Evolutionary conservation across 306 rosid genomes (phyloP).

Genomic region (Rosa lucieae): DNA sequence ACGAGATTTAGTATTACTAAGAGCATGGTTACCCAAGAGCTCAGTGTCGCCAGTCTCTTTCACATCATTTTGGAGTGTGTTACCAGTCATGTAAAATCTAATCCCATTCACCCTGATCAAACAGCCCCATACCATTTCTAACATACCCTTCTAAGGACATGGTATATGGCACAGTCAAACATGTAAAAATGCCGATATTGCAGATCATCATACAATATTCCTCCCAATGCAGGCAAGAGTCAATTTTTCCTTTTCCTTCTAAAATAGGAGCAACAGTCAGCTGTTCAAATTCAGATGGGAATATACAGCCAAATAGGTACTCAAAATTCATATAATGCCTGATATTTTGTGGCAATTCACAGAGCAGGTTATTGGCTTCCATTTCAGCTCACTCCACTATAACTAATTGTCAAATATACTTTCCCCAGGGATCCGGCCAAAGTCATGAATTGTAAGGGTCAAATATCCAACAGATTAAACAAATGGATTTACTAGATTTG

Average conservation of each 20-base stretch:
- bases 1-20: too few relatives aligned
- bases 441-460: background rate
- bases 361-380: too few relatives aligned
- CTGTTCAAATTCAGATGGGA: background rate
- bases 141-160: too few relatives aligned
- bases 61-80: too few relatives aligned
- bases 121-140: too few relatives aligned
- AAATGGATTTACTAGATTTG: background rate
- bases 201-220: too few relatives aligned
- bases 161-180: too few relatives aligned
- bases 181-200: too few relatives aligned
- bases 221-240: background rate
- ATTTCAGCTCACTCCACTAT: background rate
- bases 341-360: background rate
- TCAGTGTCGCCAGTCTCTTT: too few relatives aligned
- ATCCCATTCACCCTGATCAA: too few relatives aligned
- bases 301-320: background rate
- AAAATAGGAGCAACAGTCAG: background rate
- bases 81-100: too few relatives aligned
- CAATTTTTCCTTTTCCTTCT: background rate
- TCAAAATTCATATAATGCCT: background rate
- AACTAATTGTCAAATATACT: background rate
- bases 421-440: background rate
- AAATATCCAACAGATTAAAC: background rate
- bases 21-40: too few relatives aligned